Base-by-base conservation (phyloP, 352 stramenopile species). In the Discostella stelligera region DNA sequence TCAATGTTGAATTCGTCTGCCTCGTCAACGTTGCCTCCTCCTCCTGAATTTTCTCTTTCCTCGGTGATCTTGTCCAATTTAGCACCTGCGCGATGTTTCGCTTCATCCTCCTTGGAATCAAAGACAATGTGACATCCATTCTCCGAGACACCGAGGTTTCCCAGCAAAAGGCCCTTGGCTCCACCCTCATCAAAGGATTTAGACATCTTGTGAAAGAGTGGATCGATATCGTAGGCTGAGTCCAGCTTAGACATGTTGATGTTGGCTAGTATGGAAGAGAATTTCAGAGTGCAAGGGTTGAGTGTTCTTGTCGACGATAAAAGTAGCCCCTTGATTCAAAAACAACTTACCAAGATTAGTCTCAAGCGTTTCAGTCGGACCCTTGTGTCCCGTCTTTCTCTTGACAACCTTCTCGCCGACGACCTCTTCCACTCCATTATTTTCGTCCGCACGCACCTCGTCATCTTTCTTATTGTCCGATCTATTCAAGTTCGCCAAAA, bases 401-500 rank as follows among this genome's bases (percentile, higher is more conserved):
- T 65, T 79, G 20, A 27, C 20, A 23, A n/a, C 23, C 5, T 41
- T 60, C 37, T 72, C 27, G 55, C 70, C 21, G 58, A n/a, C 54
- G 54, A 58, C 32, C 52, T 25, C 59, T 50, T 70, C 64, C 8
- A 68, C 65, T 10, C 53, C 54, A 5, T 60, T 67, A 27, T 49
- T 52, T 27, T 21, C 68, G 11, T 65, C 71, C 37, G 27, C 23
- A 44, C 46, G 5, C 0, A 16, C 44, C 16, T 67, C 59, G 46
- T 79, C 52, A 30, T 77, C 56, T 41, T 94, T 88, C 80, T 93
- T 53, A 49, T 56, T 77, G 66, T 92, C 80, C 21, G 79, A 93
- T 9, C 96, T 90, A 50, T 96, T 98, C 14, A 99, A 86, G 79
- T 98, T 98, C 61, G 98, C 96, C n/a, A 99, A 76, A 14, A 99